Evolutionary conservation across 2,329 filamentous ascomycete species (phyloP), one percentile per base, ranked within the genome.

Genomic region (Mycosphaerelloides madeirae): DNA sequence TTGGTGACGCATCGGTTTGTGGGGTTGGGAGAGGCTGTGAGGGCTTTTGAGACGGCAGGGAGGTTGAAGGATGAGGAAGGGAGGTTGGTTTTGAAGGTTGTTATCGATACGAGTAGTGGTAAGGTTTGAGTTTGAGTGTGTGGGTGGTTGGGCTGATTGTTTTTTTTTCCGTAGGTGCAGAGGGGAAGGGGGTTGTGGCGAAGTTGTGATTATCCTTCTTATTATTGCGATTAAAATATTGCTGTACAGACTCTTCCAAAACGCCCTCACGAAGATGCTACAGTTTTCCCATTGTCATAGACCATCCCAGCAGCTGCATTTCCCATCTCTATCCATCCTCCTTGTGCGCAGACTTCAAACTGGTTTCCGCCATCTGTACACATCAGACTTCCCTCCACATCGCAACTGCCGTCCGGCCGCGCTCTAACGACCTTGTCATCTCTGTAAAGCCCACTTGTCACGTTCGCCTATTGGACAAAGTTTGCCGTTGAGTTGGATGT

Each of bases 1-100:
- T 77, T 88, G 71, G 78, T 88, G n/a, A 88, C 84, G 3, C 84
- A 88, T 64, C 75, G 79, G 6, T 84, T 82, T 64, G 77, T 76
- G 49, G 84, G 84, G 0, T 68, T 88, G 1, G 77, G 75, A 12
- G 72, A 76, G 22, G 80, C 79, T 6, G 74, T 76, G 44, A 70
- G 75, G 34, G 84, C 83, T 2, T 87, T 88, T 60, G 80, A 84
- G 56, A 75, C 87, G 60, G 85, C 84, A 2, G 77, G 79, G 12
- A 78, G 79, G 57, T 86, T 83, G 0, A 74, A 76, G 29, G 85
- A 87, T 56, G 78, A 80, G 25, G 69, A 81, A 1, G 83, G 83
- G 1, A 83, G 80, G 14, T 65, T 87, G 41, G 83, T 88, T 13
- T 66, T 88, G 50, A 88, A 88, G 70, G 83, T 87, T 31, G 77